These are phyloP conservation scores for Pseudogymnoascus verrucosus DNA, from an alignment of 2,329 filamentous ascomycete genomes.

Conservation along the genomic window DNA sequence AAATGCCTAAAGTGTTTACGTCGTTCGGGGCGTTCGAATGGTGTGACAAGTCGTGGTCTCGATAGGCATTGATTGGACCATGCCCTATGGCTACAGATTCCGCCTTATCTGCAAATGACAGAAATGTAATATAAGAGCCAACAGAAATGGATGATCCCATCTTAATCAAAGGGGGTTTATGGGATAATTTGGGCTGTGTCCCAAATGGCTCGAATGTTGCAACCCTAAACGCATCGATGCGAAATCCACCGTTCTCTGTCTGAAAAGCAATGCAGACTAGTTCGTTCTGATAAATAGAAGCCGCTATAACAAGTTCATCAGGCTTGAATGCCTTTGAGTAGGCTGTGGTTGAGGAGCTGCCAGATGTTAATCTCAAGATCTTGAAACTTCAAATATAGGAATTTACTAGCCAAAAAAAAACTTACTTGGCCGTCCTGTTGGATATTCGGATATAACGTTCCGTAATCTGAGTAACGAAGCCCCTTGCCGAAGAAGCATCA, in stretches of 20 bases:
- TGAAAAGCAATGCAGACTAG: constrained; percentile 5
- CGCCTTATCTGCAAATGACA: background rate
- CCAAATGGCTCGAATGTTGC: background rate
- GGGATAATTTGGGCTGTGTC: background rate
- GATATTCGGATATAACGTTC: constrained; percentile 31
- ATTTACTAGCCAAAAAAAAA: background rate
- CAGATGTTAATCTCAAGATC: background rate
- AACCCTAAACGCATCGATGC: background rate
- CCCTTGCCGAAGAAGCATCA: constrained; percentile 32
- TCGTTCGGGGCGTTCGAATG: background rate
- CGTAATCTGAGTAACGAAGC: constrained; percentile 46
- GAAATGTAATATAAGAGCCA: background rate
- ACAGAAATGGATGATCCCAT: background rate
- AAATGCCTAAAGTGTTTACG: background rate
- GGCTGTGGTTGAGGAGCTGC: background rate
- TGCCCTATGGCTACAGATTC: background rate
- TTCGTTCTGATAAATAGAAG: constrained; percentile 2
- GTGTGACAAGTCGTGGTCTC: background rate
- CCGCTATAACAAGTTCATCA: constrained; percentile 8
- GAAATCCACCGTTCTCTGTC: background rate
- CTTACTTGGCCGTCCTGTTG: background rate
- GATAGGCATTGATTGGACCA: background rate
- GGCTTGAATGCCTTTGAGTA: background rate
- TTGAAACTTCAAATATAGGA: background rate
- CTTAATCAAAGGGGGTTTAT: background rate